Percentiles rank a stretch among this genome's conserved stretches.
phyloP scores from a whole-genome alignment of 139 green algal genomes.

The Nannochloris sp. region DNA sequence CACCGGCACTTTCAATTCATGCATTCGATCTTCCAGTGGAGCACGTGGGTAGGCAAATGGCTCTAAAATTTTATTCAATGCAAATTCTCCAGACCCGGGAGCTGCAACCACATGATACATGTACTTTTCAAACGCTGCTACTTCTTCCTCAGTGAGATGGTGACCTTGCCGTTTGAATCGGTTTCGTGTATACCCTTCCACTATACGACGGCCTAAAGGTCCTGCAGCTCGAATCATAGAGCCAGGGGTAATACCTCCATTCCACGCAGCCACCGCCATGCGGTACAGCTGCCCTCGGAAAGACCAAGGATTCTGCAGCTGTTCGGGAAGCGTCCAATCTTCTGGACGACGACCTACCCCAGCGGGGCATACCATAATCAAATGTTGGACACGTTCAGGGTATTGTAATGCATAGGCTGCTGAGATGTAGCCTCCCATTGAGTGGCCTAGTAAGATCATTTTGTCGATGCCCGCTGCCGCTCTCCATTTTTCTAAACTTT shows the following conservation, averaged over 20 bases:
- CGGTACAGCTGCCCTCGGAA: slow-evolving; percentile 34
- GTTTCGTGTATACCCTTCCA: slow-evolving; percentile 36
- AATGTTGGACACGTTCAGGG: slow-evolving; percentile 74
- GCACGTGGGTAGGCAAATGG: slow-evolving; percentile 69
- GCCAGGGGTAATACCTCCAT: slow-evolving; percentile 65
- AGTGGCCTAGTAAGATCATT: slow-evolving; percentile 74
- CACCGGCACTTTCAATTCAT: slow-evolving; percentile 46
- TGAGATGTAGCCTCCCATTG: slow-evolving; percentile 24
- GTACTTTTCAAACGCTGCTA: slow-evolving; percentile 35
- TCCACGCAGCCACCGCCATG: slow-evolving; percentile 34
- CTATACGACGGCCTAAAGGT: slow-evolving; percentile 51
- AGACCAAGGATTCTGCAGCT: slow-evolving; percentile 28
- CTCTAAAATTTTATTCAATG: slow-evolving; percentile 67
- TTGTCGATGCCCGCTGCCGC: slow-evolving; percentile 45
- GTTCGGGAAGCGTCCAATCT: slow-evolving; percentile 42
- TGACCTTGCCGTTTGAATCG: slow-evolving; percentile 46
- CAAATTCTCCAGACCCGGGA: slow-evolving; percentile 63
- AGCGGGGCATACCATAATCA: slow-evolving; percentile 81
- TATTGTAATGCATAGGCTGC: slow-evolving; percentile 71
- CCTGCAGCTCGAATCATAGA: slow-evolving; percentile 59
- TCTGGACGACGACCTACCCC: slow-evolving; percentile 56
- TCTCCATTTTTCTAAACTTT: slow-evolving; percentile 60
- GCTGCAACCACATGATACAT: slow-evolving; percentile 51
- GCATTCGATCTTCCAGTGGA: slow-evolving; percentile 56
- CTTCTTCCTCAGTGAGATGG: slow-evolving; percentile 35